A percentile compares a stretch with the other conserved stretches of the same genome.
These are phyloP conservation scores for Komagataella ulmi DNA, from an alignment of 805 yeast genomes.

Conservation along the genomic window DNA sequence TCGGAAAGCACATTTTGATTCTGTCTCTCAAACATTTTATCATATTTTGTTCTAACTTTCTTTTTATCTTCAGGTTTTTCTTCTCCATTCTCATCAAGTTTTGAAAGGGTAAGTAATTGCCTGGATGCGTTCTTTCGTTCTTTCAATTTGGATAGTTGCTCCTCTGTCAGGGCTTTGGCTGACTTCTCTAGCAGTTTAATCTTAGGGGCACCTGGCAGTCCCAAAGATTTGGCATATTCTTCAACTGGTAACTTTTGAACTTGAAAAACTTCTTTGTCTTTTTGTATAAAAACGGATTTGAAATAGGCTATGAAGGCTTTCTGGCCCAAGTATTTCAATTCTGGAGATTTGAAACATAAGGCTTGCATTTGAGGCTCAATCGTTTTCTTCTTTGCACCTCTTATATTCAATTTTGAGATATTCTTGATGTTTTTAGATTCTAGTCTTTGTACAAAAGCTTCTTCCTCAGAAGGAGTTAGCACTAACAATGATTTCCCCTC, in stretches of 20 bases:
- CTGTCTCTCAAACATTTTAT: conserved; percentile 88
- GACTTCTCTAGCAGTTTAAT: conserved; percentile 50
- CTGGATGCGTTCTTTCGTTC: conserved; percentile 76
- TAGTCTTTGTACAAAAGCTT: conserved; percentile 55
- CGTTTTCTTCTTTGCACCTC: conserved; percentile 57
- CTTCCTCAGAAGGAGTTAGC: conserved; percentile 76
- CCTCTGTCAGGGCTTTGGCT: conserved; percentile 24
- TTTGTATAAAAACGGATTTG: conserved; percentile 73
- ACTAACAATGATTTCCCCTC: conserved; percentile 72
- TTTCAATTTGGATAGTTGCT: conserved; percentile 32
- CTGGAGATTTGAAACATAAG: conserved; percentile 82
- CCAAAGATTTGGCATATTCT: conserved; percentile 75
- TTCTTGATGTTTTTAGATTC: conserved; percentile 45
- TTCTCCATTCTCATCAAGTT: conserved; percentile 55
- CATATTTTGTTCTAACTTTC: conserved; percentile 75
- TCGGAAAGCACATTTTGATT: conserved; percentile 88
- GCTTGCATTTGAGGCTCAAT: conserved; percentile 81
- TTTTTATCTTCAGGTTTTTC: conserved; percentile 21
- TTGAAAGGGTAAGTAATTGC: conserved; percentile 42
- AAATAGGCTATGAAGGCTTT: conserved; percentile 90
- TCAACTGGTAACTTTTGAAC: conserved; percentile 69
- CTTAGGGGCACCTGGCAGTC: conserved; percentile 93
- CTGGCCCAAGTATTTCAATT: conserved; percentile 86
- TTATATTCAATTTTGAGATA: conserved; percentile 59
- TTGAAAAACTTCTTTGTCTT: conserved; percentile 77